Evolutionary conservation across 192 early-diverging fungal species (phyloP).

Genomic region (Cladochytrium replicatum): DNA sequence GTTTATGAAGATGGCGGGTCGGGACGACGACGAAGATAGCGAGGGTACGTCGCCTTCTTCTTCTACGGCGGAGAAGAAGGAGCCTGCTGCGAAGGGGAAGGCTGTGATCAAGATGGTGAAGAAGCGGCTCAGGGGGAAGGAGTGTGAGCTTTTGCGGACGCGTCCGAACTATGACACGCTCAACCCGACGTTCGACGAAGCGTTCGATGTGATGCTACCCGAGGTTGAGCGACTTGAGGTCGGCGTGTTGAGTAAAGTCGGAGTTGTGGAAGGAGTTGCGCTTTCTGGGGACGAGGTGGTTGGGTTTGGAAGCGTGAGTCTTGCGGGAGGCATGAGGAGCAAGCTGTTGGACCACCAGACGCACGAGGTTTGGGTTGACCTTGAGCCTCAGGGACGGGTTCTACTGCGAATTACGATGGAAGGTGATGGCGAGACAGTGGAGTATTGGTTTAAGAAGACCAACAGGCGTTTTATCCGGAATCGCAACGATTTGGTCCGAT

Average conservation of each 20-base stretch:
- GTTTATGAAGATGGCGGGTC: neutral
- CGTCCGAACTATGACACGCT: slow-evolving; percentile 10
- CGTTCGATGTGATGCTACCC: slow-evolving; percentile 11
- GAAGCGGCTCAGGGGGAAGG: neutral
- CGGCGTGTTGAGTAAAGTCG: slow-evolving; percentile 7
- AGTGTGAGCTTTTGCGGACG: slow-evolving; percentile 7
- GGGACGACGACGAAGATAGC: slow-evolving; percentile 5
- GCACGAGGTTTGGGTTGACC: slow-evolving; percentile 11
- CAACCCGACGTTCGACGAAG: slow-evolving; percentile 15
- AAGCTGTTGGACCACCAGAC: slow-evolving; percentile 11
- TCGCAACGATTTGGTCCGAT: slow-evolving; percentile 7
- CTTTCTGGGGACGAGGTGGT: slow-evolving; percentile 8
- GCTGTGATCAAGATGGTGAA: neutral
- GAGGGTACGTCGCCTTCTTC: too few species aligned
- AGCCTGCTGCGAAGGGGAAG: neutral
- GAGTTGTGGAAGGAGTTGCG: too few species aligned
- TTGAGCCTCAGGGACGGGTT: slow-evolving; percentile 15
- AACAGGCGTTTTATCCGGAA: slow-evolving; percentile 8
- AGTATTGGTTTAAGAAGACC: slow-evolving; percentile 8
- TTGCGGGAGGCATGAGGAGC: slow-evolving; percentile 7
- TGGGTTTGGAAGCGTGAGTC: slow-evolving; percentile 2
- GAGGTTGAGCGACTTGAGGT: slow-evolving; percentile 10
- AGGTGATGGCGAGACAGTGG: slow-evolving; percentile 17
- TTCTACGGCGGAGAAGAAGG: slow-evolving; percentile 3
- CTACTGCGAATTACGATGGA: slow-evolving; percentile 15